These are phyloP conservation scores for Phtheirospermum japonicum DNA, from an alignment of 257 asterid genomes.

Conservation along the genomic window DNA sequence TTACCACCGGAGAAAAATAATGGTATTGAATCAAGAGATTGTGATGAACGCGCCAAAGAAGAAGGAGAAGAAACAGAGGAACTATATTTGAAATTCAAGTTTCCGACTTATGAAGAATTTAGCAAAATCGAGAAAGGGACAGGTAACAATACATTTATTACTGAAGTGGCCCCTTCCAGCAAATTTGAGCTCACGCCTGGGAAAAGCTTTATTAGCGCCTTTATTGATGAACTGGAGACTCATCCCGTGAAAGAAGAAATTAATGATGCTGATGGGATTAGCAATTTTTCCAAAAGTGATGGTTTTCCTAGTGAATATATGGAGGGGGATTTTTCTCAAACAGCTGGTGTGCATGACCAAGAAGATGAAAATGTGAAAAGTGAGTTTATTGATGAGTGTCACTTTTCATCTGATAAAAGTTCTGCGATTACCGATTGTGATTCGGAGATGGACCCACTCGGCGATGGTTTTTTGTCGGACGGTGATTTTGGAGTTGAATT, in stretches of 20 bases:
- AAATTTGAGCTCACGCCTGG: constrained; percentile 24
- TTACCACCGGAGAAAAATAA: not conserved
- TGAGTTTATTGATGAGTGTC: constrained; percentile 26
- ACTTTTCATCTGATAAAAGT: constrained; percentile 24
- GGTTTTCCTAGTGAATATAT: no score
- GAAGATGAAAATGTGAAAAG: not conserved
- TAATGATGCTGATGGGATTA: not conserved
- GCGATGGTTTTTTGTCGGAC: constrained; percentile 55
- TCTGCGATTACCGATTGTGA: constrained; percentile 32
- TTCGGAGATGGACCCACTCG: constrained; percentile 26
- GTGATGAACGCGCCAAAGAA: constrained; percentile 6
- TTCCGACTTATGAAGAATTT: constrained; percentile 68
- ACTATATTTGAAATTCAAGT: constrained; percentile 48
- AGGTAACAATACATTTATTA: constrained; percentile 20
- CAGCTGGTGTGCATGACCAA: not conserved
- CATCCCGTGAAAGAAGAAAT: constrained; percentile 24
- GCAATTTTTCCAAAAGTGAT: no score
- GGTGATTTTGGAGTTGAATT: constrained; percentile 49
- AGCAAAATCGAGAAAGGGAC: constrained; percentile 32
- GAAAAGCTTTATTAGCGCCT: not conserved
- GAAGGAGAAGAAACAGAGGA: constrained; percentile 41
- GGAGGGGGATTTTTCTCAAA: not conserved
- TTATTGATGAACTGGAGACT: constrained; percentile 35
- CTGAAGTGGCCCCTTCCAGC: no score
- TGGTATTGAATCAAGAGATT: constrained; percentile 5